Base-by-base conservation (phyloP, 2,329 filamentous ascomycete genomes). In the Epichloe coenophiala region DNA sequence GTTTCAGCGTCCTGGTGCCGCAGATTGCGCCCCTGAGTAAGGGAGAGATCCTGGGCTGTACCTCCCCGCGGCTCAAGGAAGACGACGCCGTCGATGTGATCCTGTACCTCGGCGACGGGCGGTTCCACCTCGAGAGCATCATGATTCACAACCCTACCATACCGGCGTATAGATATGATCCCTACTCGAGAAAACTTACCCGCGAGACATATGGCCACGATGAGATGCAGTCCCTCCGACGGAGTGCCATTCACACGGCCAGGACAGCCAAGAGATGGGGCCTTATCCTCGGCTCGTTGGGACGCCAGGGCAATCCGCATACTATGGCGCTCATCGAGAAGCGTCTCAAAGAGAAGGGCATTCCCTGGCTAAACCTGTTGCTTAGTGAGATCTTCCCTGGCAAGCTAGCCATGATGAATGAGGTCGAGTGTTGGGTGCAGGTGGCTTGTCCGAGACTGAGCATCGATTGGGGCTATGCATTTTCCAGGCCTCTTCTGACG, bases 391-490 rank as follows among this genome's bases (percentile, higher is more conserved):
- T 98, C 50, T 96, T 97, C 65, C 93, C 94, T 0, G 90, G 88
- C 0, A 98, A 97, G 70, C 70, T 98, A 57, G 89, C 88, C 0
- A 82, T 93, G 73, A 96, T 98, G 88, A 70, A 71, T 33, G 91
- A 97, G 61, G 87, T 98, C 2, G 91, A 96, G 63, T 95, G 89
- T 60, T 98, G 93, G 93, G 91, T 98, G 39, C 93, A 98, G 68
- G 89, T 98, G 47, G 93, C 93, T 5, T 98, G 93, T 68, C 93
- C 93, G n/a, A 74, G 93, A 47, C 64, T 98, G 64, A 97, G 91
- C 66, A 98, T 98, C 58, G 93, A 98, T 69, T 98, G 93, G 93
- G 93, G 93, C 0, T 97, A 97, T 70, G 93, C 93, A 1, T 98
- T 98, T 63, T 80, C 88, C 1, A 72, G 87, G 45, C 93, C 93